Conservation (phyloP, 2,329 filamentous ascomycete genomes). For the Penicillium concentricum region DNA sequence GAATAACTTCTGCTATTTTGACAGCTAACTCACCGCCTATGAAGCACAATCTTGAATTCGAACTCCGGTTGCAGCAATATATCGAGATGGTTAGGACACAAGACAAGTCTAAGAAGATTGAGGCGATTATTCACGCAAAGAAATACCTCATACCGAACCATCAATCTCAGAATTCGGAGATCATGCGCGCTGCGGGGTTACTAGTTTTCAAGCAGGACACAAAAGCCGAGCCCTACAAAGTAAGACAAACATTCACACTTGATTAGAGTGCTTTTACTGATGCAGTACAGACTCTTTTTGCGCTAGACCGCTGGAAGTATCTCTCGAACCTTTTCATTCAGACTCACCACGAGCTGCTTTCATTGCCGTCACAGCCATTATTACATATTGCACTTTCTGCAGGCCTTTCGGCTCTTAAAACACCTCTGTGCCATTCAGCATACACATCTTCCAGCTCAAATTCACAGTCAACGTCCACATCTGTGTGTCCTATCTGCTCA, state of each 20-base stretch:
- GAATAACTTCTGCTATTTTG: background rate
- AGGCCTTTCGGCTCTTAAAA: conserved; percentile 92
- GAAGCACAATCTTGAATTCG: conserved; percentile 83
- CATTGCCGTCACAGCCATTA: conserved; percentile 76
- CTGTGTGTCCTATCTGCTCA: conserved; percentile 91
- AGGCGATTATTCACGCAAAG: conserved; percentile 78
- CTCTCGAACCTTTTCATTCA: conserved; percentile 78
- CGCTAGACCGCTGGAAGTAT: conserved; percentile 67
- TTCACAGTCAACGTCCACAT: conserved; percentile 60
- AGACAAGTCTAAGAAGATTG: conserved; percentile 63
- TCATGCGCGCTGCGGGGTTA: conserved; percentile 73
- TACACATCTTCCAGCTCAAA: conserved; percentile 57
- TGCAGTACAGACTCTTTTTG: conserved; percentile 65
- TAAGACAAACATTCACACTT: conserved; percentile 28
- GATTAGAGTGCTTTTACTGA: background rate
- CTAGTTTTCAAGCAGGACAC: conserved; percentile 70
- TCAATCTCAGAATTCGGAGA: conserved; percentile 65
- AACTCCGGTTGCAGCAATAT: conserved; percentile 90
- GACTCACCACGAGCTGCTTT: conserved; percentile 83
- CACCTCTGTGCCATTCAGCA: conserved; percentile 81
- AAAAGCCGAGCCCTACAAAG: conserved; percentile 59
- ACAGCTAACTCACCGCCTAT: background rate
- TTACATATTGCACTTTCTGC: conserved; percentile 88
- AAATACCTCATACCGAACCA: conserved; percentile 74
- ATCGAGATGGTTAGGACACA: conserved; percentile 80